A percentile compares a stretch with the other conserved stretches of the same genome.
phyloP scores from a whole-genome alignment of 306 rosid genomes.

The Ormosia emarginata region DNA sequence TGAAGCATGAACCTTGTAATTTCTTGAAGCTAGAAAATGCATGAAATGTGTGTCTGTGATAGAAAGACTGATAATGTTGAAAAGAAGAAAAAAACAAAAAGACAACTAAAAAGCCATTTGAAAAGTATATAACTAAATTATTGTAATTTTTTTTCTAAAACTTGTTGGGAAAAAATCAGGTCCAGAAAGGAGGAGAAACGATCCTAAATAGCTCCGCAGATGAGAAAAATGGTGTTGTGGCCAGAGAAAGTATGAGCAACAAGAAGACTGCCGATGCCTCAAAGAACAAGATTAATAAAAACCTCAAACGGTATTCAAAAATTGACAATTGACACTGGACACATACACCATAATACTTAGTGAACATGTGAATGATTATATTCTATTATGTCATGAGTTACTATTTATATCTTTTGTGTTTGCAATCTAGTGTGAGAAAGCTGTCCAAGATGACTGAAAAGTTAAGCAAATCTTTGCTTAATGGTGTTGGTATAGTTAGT shows the following conservation, averaged over 20 bases:
- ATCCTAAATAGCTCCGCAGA: slow-evolving; percentile 46
- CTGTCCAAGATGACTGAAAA: slow-evolving; percentile 78
- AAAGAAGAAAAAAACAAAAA: neutral
- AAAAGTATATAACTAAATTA: neutral
- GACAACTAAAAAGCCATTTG: neutral
- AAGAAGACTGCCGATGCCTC: neutral
- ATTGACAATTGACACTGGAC: neutral
- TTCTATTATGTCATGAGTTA: neutral
- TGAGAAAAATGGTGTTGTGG: slow-evolving; percentile 27
- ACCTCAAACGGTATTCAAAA: slow-evolving; percentile 67
- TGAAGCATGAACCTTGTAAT: neutral
- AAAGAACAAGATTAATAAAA: slow-evolving; percentile 48
- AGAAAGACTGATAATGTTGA: neutral
- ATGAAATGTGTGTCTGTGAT: neutral
- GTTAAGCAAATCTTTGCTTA: slow-evolving; percentile 76
- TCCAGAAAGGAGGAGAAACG: slow-evolving; percentile 82
- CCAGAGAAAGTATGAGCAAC: slow-evolving; percentile 26
- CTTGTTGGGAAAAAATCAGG: slow-evolving; percentile 41
- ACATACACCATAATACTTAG: neutral
- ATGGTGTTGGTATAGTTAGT: slow-evolving; percentile 75
- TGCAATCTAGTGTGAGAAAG: slow-evolving; percentile 58
- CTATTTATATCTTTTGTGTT: neutral
- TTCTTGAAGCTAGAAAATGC: neutral
- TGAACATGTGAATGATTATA: neutral
- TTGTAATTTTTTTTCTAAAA: neutral